Conservation (phyloP, 495 filamentous ascomycete species). For the Neurospora sublineolata region DNA sequence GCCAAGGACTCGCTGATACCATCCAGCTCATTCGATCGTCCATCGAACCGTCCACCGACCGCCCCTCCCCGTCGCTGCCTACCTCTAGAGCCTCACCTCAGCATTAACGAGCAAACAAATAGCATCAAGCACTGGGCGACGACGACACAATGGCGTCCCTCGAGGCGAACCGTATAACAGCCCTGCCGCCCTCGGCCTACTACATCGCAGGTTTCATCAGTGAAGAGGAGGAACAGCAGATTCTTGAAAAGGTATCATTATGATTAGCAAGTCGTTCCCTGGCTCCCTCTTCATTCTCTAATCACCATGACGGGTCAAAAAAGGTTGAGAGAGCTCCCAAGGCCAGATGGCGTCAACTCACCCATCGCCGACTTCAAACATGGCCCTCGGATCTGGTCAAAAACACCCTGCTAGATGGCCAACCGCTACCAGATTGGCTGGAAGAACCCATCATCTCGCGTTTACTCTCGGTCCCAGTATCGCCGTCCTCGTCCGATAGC, state of each 20-base stretch:
- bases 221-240: slow-evolving; percentile 54
- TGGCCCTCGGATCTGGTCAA: slow-evolving; percentile 69
- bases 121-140: neutral
- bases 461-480: slow-evolving; percentile 42
- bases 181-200: slow-evolving; percentile 57
- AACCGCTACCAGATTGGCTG: slow-evolving; percentile 68
- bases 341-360: slow-evolving; percentile 74
- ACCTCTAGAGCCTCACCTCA: neutral
- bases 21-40: neutral
- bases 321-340: slow-evolving; percentile 51
- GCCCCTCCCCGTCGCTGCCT: neutral
- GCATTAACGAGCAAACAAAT: neutral
- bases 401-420: slow-evolving; percentile 60
- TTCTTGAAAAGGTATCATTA: slow-evolving; percentile 54
- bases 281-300: slow-evolving; percentile 6
- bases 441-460: slow-evolving; percentile 56
- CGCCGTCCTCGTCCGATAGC: slow-evolving; percentile 1
- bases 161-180: slow-evolving; percentile 41
- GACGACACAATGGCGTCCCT: slow-evolving; percentile 17
- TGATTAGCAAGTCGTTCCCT: neutral
- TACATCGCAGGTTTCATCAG: slow-evolving; percentile 86
- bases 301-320: neutral
- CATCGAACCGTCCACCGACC: neutral
- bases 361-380: slow-evolving; percentile 79
- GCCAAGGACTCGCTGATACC: neutral